These are phyloP conservation scores for Nicotiana sylvestris DNA, from an alignment of 257 asterid genomes.

Conservation along the genomic window DNA sequence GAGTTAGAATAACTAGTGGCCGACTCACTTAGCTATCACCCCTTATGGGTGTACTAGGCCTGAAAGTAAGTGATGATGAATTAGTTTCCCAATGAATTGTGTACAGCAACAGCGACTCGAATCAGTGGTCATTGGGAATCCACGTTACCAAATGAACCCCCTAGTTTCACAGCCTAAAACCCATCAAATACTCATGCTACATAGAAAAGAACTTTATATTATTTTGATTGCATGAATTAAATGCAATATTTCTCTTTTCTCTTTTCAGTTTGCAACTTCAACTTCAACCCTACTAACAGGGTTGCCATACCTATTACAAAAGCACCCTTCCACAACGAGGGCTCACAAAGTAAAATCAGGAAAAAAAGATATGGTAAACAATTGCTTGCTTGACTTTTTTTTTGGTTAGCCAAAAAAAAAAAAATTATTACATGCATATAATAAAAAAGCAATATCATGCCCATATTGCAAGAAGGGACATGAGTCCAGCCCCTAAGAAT, in stretches of 20 bases:
- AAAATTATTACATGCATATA: background rate
- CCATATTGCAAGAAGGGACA: constrained; percentile 87
- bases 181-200: background rate
- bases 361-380: background rate
- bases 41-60: too few relatives aligned
- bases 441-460: constrained; percentile 25
- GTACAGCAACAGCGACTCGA: too few relatives aligned
- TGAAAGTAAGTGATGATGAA: too few relatives aligned
- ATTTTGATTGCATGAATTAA: background rate
- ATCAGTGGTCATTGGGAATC: too few relatives aligned
- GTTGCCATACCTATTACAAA: background rate
- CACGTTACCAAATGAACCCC: too few relatives aligned
- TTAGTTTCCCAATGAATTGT: too few relatives aligned
- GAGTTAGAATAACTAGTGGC: too few relatives aligned
- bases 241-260: background rate
- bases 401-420: background rate
- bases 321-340: background rate
- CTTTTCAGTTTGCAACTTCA: background rate
- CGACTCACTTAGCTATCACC: too few relatives aligned
- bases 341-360: background rate
- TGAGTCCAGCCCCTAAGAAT: constrained; percentile 75
- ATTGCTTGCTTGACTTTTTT: background rate
- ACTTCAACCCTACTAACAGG: background rate
- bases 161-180: too few relatives aligned
- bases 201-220: background rate